These are phyloP conservation scores for Mycena sanguinolenta DNA, from an alignment of 768 basidiomycete species.

Conservation along the genomic window DNA sequence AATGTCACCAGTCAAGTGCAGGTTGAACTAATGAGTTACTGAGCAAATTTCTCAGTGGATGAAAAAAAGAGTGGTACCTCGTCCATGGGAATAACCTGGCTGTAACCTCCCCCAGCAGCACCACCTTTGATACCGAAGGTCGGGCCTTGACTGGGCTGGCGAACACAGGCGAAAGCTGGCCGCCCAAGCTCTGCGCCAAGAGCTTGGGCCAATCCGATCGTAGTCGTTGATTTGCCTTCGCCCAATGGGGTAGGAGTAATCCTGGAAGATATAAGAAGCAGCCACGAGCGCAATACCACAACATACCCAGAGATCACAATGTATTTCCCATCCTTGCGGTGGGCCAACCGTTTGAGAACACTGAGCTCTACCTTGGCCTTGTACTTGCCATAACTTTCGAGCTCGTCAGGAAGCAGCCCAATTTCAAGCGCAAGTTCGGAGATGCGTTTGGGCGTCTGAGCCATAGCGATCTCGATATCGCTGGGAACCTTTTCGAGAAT, in stretches of 20 bases:
- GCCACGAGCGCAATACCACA: neutral
- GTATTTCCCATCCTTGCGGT: slow-evolving; percentile 94
- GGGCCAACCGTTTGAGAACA: slow-evolving; percentile 85
- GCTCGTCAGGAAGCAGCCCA: slow-evolving; percentile 85
- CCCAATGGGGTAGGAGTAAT: slow-evolving; percentile 98
- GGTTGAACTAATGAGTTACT: slow-evolving; percentile 77
- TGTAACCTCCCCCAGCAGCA: slow-evolving; percentile 98
- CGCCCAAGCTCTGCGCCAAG: slow-evolving; percentile 94
- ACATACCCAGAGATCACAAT: slow-evolving; percentile 92
- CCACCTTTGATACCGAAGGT: slow-evolving; percentile 99
- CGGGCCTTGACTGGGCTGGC: slow-evolving; percentile 98
- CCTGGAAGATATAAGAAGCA: slow-evolving; percentile 50
- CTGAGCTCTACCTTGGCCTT: slow-evolving; percentile 97
- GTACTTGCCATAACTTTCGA: slow-evolving; percentile 95
- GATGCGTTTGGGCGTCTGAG: slow-evolving; percentile 93
- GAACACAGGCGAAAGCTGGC: slow-evolving; percentile 94
- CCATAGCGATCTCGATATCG: slow-evolving; percentile 96
- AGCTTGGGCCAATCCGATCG: slow-evolving; percentile 96
- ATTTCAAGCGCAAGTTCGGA: slow-evolving; percentile 88
- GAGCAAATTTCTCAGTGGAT: slow-evolving; percentile 12
- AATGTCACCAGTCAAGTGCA: slow-evolving; percentile 97
- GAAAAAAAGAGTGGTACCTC: slow-evolving; percentile 64
- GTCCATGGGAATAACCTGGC: slow-evolving; percentile 99
- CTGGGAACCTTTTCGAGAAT: slow-evolving; percentile 91
- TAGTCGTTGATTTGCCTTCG: slow-evolving; percentile 98